phyloP scores from a whole-genome alignment of 2,329 filamentous ascomycete species.

The Penicillium olsonii region DNA sequence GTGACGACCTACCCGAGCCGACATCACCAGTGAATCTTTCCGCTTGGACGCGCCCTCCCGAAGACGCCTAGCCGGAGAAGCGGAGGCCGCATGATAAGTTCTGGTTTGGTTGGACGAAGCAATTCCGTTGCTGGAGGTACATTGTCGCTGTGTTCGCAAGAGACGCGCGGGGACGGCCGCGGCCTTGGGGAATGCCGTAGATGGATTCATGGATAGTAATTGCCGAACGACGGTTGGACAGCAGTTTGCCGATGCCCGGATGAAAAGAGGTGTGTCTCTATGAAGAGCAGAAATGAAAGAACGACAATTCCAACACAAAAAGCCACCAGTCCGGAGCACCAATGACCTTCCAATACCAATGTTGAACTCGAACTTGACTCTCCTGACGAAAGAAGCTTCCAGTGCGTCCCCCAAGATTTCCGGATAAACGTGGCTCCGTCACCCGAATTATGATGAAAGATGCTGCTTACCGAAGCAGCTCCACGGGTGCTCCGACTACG shows the following conservation, averaged over 20 bases:
- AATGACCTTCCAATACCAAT: conserved; percentile 11
- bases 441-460: conserved; percentile 33
- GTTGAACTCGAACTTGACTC: conserved; percentile 12
- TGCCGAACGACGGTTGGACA: conserved; percentile 15
- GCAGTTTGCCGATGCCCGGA: conserved; percentile 6
- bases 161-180: conserved; percentile 46
- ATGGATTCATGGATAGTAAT: conserved; percentile 41
- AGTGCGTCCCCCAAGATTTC: conserved; percentile 34
- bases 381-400: conserved; percentile 32
- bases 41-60: conserved; percentile 27
- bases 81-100: conserved; percentile 35
- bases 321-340: conserved; percentile 9
- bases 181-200: conserved; percentile 44
- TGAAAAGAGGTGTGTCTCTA: not conserved
- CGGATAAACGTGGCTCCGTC: conserved; percentile 29
- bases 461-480: conserved; percentile 32
- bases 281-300: conserved; percentile 7
- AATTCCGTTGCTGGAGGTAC: conserved; percentile 29
- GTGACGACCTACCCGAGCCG: conserved; percentile 34
- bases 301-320: conserved; percentile 7
- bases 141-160: conserved; percentile 43
- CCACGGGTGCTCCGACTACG: conserved; percentile 18
- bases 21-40: conserved; percentile 25
- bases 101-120: conserved; percentile 38
- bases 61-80: conserved; percentile 29